Conservation (phyloP, 2,329 filamentous ascomycete species). For the Aspergillus texensis region DNA sequence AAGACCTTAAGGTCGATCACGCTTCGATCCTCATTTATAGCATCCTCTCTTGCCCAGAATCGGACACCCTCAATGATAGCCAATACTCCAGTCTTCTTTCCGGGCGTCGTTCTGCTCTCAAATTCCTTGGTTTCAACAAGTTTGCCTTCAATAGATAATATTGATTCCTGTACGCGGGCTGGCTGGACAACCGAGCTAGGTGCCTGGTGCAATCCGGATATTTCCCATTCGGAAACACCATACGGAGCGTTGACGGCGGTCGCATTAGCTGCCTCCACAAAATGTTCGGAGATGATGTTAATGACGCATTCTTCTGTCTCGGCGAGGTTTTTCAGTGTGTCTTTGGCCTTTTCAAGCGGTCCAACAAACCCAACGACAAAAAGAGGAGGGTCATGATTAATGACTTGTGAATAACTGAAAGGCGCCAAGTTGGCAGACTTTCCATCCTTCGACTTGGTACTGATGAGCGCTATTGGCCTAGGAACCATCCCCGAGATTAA, state of each 20-base stretch:
- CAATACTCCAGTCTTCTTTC: conserved; percentile 73
- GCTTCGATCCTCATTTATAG: conserved; percentile 75
- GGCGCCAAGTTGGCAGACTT: conserved; percentile 75
- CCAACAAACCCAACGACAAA: conserved; percentile 69
- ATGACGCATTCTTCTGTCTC: conserved; percentile 77
- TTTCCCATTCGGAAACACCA: conserved; percentile 76
- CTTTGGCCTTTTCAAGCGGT: conserved; percentile 67
- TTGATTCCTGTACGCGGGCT: conserved; percentile 76
- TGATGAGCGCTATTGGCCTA: conserved; percentile 72
- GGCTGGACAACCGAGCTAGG: conserved; percentile 67
- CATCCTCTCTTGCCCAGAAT: conserved; percentile 90
- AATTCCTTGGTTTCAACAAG: conserved; percentile 75
- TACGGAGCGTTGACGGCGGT: conserved; percentile 76
- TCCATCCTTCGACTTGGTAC: conserved; percentile 64
- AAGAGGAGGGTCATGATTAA: conserved; percentile 83
- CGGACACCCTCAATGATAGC: conserved; percentile 79
- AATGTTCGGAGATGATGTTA: conserved; percentile 85
- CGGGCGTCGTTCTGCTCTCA: conserved; percentile 69
- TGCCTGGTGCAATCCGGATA: conserved; percentile 74
- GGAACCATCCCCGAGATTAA: conserved; percentile 82
- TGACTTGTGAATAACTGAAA: conserved; percentile 82
- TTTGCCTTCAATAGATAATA: conserved; percentile 81
- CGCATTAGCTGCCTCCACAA: conserved; percentile 85
- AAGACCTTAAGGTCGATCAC: conserved; percentile 76
- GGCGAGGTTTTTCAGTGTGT: conserved; percentile 70